Evolutionary conservation across 441 rosid genomes (phyloP).

Genomic region (Adansonia grandidieri): DNA sequence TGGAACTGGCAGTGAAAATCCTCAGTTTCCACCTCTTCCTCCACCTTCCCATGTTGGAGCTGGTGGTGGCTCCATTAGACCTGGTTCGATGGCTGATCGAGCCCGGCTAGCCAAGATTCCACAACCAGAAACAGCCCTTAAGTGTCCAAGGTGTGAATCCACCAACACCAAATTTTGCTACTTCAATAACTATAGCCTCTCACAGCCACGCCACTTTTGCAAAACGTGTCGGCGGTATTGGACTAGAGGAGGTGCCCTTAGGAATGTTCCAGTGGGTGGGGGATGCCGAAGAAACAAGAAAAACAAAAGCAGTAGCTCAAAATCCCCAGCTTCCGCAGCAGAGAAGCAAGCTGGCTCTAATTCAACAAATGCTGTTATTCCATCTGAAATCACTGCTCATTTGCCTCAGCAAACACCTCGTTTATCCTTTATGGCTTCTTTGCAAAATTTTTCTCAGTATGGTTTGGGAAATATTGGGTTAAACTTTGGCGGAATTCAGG

Average conservation of each 20-base stretch:
- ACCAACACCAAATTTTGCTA: slow-evolving; percentile 68
- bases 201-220: slow-evolving; percentile 75
- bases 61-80: slow-evolving; percentile 44
- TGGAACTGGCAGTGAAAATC: slow-evolving; percentile 25
- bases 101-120: slow-evolving; percentile 58
- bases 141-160: slow-evolving; percentile 67
- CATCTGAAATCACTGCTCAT: slow-evolving; percentile 42
- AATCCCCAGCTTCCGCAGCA: slow-evolving; percentile 22
- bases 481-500: slow-evolving; percentile 34
- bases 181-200: slow-evolving; percentile 67
- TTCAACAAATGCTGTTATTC: slow-evolving; percentile 35
- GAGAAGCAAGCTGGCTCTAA: slow-evolving; percentile 33
- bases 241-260: slow-evolving; percentile 64
- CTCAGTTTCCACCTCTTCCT: slow-evolving; percentile 34
- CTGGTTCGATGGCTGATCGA: slow-evolving; percentile 64
- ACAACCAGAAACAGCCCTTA: slow-evolving; percentile 50
- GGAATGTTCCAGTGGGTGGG: slow-evolving; percentile 67
- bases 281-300: slow-evolving; percentile 67
- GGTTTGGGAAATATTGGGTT: slow-evolving; percentile 35
- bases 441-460: slow-evolving; percentile 30
- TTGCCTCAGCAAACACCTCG: slow-evolving; percentile 40
- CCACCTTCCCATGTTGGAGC: slow-evolving; percentile 32
- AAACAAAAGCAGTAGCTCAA: slow-evolving; percentile 50
- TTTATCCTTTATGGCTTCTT: slow-evolving; percentile 39
- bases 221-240: slow-evolving; percentile 69